Conservation (phyloP, 257 asterid genomes). For the Nicotiana attenuata region DNA sequence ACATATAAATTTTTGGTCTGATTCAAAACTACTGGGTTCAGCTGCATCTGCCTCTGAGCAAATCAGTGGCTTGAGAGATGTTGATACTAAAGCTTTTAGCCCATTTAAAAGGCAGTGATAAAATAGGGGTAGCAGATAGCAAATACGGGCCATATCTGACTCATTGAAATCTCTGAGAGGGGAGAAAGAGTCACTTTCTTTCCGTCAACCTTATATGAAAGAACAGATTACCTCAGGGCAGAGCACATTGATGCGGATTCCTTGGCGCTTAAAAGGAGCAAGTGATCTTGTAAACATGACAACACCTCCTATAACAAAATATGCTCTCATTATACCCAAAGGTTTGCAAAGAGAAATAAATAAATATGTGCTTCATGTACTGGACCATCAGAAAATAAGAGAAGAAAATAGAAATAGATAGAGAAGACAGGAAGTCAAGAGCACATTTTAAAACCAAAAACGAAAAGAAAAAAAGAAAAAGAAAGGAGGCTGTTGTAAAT, state of each 20-base stretch:
- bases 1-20: too few relatives aligned
- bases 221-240: slow-evolving; percentile 76
- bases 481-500: background rate
- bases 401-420: background rate
- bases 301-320: slow-evolving; percentile 60
- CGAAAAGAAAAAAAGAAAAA: background rate
- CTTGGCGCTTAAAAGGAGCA: slow-evolving; percentile 68
- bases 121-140: background rate
- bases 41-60: too few relatives aligned
- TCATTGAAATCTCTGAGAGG: background rate
- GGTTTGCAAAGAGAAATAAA: slow-evolving; percentile 2
- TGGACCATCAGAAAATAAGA: background rate
- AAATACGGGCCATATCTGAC: background rate
- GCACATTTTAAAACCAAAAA: background rate
- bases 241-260: slow-evolving; percentile 88
- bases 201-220: background rate
- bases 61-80: background rate
- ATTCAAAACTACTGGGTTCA: too few relatives aligned
- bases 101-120: background rate
- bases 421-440: background rate
- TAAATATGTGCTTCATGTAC: background rate
- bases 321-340: slow-evolving; percentile 17
- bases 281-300: slow-evolving; percentile 84
- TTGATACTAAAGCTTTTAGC: background rate
- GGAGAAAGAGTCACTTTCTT: background rate